Conservation (phyloP, 768 basidiomycete species). For the Phylloporus rhodoxanthus region DNA sequence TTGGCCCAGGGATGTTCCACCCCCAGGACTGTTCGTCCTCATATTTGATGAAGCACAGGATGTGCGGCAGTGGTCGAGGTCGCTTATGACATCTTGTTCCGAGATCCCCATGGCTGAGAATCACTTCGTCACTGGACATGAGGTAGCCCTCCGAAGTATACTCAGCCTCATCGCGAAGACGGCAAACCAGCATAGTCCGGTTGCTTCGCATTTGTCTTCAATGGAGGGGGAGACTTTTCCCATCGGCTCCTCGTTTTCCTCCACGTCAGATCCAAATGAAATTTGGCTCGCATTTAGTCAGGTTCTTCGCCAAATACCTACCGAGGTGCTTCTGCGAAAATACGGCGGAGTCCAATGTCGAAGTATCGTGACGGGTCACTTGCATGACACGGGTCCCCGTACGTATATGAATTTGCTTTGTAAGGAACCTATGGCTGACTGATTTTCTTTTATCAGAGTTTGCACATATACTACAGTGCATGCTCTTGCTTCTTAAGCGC, state of each 20-base stretch:
- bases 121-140: conserved; percentile 45
- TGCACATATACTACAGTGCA: conserved; percentile 48
- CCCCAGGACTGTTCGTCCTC: conserved; percentile 56
- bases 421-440: neutral
- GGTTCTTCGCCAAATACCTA: conserved; percentile 52
- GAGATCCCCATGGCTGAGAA: conserved; percentile 43
- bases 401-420: conserved; percentile 30
- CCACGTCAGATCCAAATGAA: conserved; percentile 36
- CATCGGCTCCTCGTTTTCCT: conserved; percentile 15
- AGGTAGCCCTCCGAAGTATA: conserved; percentile 39
- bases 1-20: conserved; percentile 57
- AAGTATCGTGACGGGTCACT: conserved; percentile 53
- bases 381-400: conserved; percentile 58
- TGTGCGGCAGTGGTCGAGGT: conserved; percentile 57
- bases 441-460: conserved; percentile 45
- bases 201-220: neutral
- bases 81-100: conserved; percentile 37
- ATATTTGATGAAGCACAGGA: conserved; percentile 43
- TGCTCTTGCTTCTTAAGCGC: conserved; percentile 55
- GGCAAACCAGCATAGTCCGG: neutral
- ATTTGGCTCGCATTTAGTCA: conserved; percentile 49
- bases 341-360: conserved; percentile 40
- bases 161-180: conserved; percentile 21
- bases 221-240: conserved; percentile 4
- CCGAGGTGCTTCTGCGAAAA: conserved; percentile 33